phyloP scores from a whole-genome alignment of 192 early-diverging fungal species.

The Entomortierella lignicola region DNA sequence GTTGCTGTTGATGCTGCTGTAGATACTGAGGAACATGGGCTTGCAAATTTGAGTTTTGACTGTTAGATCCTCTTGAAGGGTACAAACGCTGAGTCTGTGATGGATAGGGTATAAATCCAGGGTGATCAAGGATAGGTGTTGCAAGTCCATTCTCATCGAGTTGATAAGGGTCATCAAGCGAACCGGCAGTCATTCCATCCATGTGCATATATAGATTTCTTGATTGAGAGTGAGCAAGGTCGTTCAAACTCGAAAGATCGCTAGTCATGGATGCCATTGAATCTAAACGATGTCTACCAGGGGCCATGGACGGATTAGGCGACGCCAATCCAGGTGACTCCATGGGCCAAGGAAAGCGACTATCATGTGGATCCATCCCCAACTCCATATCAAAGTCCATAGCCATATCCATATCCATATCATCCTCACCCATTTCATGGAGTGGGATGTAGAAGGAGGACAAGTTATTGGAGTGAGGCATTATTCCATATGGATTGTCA shows the following conservation, averaged over 20 bases:
- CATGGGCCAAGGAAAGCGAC: slow-evolving; percentile 1
- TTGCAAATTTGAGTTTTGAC: slow-evolving; percentile 1
- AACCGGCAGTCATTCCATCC: slow-evolving; percentile 12
- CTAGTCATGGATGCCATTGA: slow-evolving; percentile 33
- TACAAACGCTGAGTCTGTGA: slow-evolving; percentile 11
- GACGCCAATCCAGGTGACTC: slow-evolving; percentile 16
- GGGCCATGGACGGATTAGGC: slow-evolving; percentile 4
- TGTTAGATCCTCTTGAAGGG: neutral
- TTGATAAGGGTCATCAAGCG: slow-evolving; percentile 50
- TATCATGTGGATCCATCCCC: slow-evolving; percentile 21
- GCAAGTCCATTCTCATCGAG: slow-evolving; percentile 32
- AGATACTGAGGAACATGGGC: slow-evolving; percentile 3
- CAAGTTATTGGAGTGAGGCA: slow-evolving; percentile 12
- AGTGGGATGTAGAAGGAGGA: slow-evolving; percentile 40
- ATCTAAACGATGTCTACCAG: slow-evolving; percentile 29
- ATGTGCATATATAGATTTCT: slow-evolving; percentile 15
- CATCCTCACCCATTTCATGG: slow-evolving; percentile 35
- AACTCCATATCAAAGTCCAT: slow-evolving; percentile 49
- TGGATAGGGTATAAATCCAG: neutral
- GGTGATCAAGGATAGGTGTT: slow-evolving; percentile 21
- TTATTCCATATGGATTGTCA: slow-evolving; percentile 13
- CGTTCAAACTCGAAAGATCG: slow-evolving; percentile 27
- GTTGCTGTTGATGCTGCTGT: slow-evolving; percentile 7
- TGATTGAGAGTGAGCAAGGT: slow-evolving; percentile 3
- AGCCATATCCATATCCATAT: slow-evolving; percentile 36